Evolutionary conservation across 768 basidiomycete species (phyloP).

Genomic region (Steccherinum ochraceum): DNA sequence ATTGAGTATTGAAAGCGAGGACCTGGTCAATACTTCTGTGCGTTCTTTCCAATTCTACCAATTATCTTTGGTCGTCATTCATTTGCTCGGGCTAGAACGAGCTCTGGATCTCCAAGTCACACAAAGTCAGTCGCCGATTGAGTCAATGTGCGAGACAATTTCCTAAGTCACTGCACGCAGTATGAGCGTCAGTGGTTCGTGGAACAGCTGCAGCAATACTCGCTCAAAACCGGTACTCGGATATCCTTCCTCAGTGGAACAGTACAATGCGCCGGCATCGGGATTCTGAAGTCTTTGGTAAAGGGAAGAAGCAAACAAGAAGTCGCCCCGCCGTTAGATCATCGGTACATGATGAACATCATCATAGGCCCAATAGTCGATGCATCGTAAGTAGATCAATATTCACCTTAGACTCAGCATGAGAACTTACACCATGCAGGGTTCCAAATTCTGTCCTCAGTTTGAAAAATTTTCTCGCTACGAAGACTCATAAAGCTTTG

Average conservation of each 20-base stretch:
- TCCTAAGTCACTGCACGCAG: slow-evolving; percentile 46
- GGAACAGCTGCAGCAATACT: slow-evolving; percentile 68
- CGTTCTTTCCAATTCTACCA: too few species aligned
- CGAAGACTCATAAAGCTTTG: slow-evolving; percentile 81
- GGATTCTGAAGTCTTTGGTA: slow-evolving; percentile 63
- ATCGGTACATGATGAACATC: slow-evolving; percentile 88
- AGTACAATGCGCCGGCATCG: slow-evolving; percentile 88
- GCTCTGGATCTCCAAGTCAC: too few species aligned
- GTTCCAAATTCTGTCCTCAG: slow-evolving; percentile 67
- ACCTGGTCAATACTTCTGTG: too few species aligned
- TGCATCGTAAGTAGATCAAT: slow-evolving; percentile 86
- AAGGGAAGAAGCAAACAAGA: slow-evolving; percentile 40
- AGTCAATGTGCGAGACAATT: too few species aligned
- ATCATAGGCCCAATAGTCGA: slow-evolving; percentile 95
- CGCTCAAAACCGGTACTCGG: slow-evolving; percentile 54
- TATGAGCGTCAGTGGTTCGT: slow-evolving; percentile 89
- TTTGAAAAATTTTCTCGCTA: slow-evolving; percentile 73
- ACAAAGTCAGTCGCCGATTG: too few species aligned
- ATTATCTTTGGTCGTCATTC: too few species aligned
- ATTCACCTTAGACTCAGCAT: too few species aligned
- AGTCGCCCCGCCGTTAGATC: slow-evolving; percentile 51
- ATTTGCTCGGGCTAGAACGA: too few species aligned
- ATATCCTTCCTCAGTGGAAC: slow-evolving; percentile 90
- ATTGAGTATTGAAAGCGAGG: too few species aligned
- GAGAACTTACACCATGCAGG: slow-evolving; percentile 35